Conservation (phyloP, 176 grass and related monocot species). For the Pontederia crassipes region DNA sequence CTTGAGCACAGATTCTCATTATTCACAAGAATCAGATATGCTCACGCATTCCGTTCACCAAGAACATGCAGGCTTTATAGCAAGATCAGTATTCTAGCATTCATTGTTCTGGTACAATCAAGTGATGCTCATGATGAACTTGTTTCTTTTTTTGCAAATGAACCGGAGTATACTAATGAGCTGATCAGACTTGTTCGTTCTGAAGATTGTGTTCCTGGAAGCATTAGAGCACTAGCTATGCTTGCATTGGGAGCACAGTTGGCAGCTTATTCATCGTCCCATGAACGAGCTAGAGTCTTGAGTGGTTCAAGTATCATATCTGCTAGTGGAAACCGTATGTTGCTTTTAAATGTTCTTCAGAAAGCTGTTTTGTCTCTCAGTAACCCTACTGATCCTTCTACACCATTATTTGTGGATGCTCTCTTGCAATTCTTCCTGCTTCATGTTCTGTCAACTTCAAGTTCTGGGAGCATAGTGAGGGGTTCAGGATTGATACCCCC, state of each 20-base stretch:
- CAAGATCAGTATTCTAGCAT: conserved; percentile 92
- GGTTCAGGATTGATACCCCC: conserved; percentile 85
- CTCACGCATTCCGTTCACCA: conserved; percentile 58
- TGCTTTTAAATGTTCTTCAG: conserved; percentile 79
- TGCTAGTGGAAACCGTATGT: conserved; percentile 84
- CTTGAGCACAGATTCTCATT: conserved; percentile 78
- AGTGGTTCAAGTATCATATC: conserved; percentile 87
- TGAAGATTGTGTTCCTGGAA: conserved; percentile 81
- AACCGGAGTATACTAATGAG: conserved; percentile 95
- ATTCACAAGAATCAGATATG: conserved; percentile 92
- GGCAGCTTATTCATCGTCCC: conserved; percentile 93
- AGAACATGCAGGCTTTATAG: conserved; percentile 68
- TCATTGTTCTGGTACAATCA: conserved; percentile 91
- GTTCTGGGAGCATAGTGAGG: conserved; percentile 80
- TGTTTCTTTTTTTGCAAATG: conserved; percentile 93
- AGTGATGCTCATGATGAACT: conserved; percentile 92
- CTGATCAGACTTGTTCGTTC: conserved; percentile 80
- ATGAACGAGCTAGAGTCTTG: conserved; percentile 86
- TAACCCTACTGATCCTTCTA: conserved; percentile 72
- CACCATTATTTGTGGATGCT: conserved; percentile 86
- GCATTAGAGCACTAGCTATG: conserved; percentile 80
- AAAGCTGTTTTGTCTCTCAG: conserved; percentile 83
- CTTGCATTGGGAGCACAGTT: conserved; percentile 88
- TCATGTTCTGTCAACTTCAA: conserved; percentile 91
- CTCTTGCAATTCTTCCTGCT: conserved; percentile 99